A percentile compares a stretch with the other conserved stretches of the same genome.
These are phyloP conservation scores for Ochetophila trinervis DNA, from an alignment of 306 rosid genomes.

Conservation along the genomic window DNA sequence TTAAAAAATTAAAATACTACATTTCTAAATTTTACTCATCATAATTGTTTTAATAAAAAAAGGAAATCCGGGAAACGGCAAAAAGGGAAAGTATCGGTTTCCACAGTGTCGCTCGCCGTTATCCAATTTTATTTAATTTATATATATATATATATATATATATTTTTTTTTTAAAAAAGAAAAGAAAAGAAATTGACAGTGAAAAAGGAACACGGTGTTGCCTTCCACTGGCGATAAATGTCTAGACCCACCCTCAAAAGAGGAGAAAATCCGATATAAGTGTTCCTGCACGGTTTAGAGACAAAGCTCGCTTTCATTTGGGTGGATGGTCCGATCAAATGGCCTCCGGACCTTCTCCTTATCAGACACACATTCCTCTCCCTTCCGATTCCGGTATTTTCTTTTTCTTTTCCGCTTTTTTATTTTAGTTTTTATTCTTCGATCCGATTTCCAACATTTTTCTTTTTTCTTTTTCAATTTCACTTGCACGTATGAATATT, in stretches of 20 bases:
- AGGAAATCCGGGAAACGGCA: no score
- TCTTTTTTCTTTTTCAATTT: not conserved
- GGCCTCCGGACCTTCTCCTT: slow-evolving; percentile 48
- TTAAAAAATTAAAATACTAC: no score
- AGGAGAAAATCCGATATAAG: not conserved
- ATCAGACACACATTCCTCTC: slow-evolving; percentile 44
- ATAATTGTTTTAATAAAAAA: no score
- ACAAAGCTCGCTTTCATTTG: not conserved
- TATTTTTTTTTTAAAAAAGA: no score
- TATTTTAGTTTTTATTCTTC: not conserved
- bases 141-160: no score
- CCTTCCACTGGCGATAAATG: slow-evolving; percentile 1
- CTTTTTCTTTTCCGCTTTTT: not conserved
- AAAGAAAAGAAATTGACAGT: no score
- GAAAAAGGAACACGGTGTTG: not conserved
- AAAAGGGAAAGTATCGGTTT: no score
- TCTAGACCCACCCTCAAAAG: not conserved
- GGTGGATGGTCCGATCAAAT: slow-evolving; percentile 51
- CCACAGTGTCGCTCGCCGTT: no score
- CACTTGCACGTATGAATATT: no score
- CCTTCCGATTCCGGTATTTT: slow-evolving; percentile 49
- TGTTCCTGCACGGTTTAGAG: no score
- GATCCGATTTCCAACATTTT: slow-evolving; percentile 9
- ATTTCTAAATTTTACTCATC: no score
- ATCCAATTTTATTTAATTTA: no score